Percentiles rank a stretch among this genome's conserved stretches.
Conservation (phyloP, 75 land plant genomes). For the Sequoia sempervirens region DNA sequence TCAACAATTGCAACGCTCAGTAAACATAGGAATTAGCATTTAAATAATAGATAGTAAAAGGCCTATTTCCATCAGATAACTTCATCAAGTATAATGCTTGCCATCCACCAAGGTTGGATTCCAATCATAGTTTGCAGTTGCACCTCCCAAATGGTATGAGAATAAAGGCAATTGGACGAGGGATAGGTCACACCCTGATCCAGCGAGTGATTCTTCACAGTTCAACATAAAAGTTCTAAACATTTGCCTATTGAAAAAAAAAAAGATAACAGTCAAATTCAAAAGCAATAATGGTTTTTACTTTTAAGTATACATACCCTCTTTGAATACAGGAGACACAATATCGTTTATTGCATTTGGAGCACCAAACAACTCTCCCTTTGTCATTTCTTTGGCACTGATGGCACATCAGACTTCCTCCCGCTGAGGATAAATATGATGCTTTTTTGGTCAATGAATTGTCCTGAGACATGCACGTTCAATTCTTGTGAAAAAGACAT, state of each 20-base stretch:
- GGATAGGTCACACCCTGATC: not conserved
- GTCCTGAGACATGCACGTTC: conserved; percentile 16
- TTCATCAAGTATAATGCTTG: not conserved
- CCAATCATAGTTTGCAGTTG: not conserved
- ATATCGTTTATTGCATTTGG: not conserved
- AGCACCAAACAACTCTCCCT: conserved; percentile 9
- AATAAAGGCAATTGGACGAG: not conserved
- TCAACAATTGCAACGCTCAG: not conserved
- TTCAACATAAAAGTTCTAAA: not conserved
- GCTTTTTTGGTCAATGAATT: conserved; percentile 22
- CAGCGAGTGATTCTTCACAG: not conserved
- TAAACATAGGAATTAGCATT: not conserved
- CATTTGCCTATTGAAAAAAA: not conserved
- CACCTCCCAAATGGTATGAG: not conserved
- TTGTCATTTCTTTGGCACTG: conserved; percentile 77
- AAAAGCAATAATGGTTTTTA: not conserved
- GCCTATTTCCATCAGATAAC: not conserved
- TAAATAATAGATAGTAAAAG: not conserved
- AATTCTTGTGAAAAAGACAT: not conserved
- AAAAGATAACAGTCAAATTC: not conserved
- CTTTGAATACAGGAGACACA: not conserved
- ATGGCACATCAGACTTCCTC: conserved; percentile 62
- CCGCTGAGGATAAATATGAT: conserved; percentile 36
- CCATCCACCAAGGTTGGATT: not conserved
- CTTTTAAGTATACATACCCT: conserved; percentile 8